Base-by-base conservation (phyloP, 1,139 yeast genomes). In the Sugiyamaella novakii region DNA sequence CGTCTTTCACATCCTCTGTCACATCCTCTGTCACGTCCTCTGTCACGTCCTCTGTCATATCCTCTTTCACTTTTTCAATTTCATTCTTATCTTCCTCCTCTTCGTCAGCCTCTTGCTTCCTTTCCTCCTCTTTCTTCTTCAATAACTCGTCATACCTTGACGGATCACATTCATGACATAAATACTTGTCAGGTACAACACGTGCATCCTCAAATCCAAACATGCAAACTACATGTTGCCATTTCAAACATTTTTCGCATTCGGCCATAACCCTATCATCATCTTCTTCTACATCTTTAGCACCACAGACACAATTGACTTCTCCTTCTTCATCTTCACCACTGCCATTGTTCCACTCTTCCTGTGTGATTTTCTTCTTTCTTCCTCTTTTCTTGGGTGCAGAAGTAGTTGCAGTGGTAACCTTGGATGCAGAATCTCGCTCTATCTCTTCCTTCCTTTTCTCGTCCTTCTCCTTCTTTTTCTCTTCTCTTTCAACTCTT, bases 141-240 rank as follows among this genome's bases (percentile, higher is more conserved):
- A 21, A 11, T 22, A 41, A 14, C 14, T 42, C 46, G 8, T 14
- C 43, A 22, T 21, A 39, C n/a, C 49, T 17, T 8, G 31, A 21
- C 1, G 47, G 47, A 35, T 35, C 73, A 62, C 87, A 82, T 25
- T 68, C 64, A 51, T 72, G 73, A 64, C 87, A 82, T 22, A 59
- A 56, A 60, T 81, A 81, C 25, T 65, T 63, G 7, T 75, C 74
- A 1, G 83, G 81, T 1, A 75, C 61, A 27, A 63, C 66, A 3
- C 64, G 62, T 43, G 66, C 69, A 47, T 67, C 69, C 17, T 66
- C 64, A 59, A 75, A 67, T 41, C 76, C 81, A 40, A 86, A 78
- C 78, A 86, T 78, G 66, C 96, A 88, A 49, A 68, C 72, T 29
- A 83, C 79, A 64, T 88, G 96, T 63, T 88, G 96, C 96, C 96